These are phyloP conservation scores for Fomitopsis serialis DNA, from an alignment of 768 basidiomycete genomes.

Conservation along the genomic window DNA sequence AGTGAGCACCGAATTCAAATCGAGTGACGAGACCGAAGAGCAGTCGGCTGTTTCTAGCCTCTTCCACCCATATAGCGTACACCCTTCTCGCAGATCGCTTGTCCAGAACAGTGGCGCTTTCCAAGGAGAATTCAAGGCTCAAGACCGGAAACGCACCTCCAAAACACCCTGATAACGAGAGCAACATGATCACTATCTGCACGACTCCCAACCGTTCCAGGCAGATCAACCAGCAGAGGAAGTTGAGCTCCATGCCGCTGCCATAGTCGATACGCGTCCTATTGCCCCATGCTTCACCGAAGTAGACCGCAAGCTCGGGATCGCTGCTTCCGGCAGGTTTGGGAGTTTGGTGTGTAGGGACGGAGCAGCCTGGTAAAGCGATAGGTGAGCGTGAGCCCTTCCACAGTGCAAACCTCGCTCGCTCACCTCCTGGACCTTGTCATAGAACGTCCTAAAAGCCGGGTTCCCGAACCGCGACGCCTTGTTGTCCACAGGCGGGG, in stretches of 20 bases:
- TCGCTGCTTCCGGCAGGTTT: conserved; percentile 49
- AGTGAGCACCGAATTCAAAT: background rate
- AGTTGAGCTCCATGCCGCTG: conserved; percentile 99
- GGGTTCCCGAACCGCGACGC: conserved; percentile 96
- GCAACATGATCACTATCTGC: conserved; percentile 59
- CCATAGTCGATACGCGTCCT: conserved; percentile 93
- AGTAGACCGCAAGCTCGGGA: conserved; percentile 75
- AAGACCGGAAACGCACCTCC: conserved; percentile 49
- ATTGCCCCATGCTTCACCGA: conserved; percentile 89
- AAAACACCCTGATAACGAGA: conserved; percentile 82
- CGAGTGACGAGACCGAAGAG: no score
- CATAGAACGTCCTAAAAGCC: conserved; percentile 90
- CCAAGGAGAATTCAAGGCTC: background rate
- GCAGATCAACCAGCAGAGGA: conserved; percentile 94
- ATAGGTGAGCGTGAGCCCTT: background rate
- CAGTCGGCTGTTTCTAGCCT: no score
- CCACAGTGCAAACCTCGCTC: no score
- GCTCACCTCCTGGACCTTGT: conserved; percentile 64
- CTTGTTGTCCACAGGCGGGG: conserved; percentile 84
- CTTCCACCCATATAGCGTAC: no score
- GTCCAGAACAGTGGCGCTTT: no score
- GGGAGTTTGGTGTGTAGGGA: conserved; percentile 55
- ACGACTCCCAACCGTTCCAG: conserved; percentile 68
- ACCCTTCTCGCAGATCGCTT: no score
- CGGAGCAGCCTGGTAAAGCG: conserved; percentile 22